Conservation (phyloP, 2,329 filamentous ascomycete genomes). For the Monilinia aucupariae region DNA sequence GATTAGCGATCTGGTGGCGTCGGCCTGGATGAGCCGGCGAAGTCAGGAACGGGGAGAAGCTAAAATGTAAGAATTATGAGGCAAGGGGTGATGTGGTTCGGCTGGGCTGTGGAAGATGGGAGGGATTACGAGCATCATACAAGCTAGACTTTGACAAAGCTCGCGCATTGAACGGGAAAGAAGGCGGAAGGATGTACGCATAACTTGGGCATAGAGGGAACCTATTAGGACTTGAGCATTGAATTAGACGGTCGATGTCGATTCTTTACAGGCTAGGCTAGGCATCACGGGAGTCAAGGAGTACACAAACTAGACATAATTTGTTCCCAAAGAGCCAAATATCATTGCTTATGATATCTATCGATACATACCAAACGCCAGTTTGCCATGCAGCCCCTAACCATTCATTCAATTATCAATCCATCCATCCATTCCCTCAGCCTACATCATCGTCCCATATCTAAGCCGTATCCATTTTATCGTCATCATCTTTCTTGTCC, state of each 20-base stretch:
- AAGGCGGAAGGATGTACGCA: neutral
- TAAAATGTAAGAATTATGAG: neutral
- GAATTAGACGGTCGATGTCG: neutral
- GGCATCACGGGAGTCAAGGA: constrained; percentile 10
- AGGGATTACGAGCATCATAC: too few relatives aligned
- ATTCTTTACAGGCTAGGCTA: neutral
- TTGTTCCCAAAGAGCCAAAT: constrained; percentile 19
- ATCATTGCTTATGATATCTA: constrained; percentile 30
- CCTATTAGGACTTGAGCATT: neutral
- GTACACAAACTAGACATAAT: constrained; percentile 3
- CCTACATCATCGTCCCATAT: constrained; percentile 39
- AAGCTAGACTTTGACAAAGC: neutral
- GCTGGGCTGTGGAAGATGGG: neutral
- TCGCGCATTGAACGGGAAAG: neutral
- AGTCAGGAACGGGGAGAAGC: neutral
- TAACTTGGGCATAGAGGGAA: constrained; percentile 9
- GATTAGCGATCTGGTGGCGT: neutral
- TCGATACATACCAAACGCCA: constrained; percentile 36
- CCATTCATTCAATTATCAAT: constrained; percentile 63
- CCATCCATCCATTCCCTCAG: constrained; percentile 71
- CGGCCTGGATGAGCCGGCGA: too few relatives aligned
- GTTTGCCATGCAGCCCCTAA: constrained; percentile 30
- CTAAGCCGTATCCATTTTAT: constrained; percentile 90
- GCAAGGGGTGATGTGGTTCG: neutral
- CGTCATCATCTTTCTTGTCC: constrained; percentile 52